Conservation (phyloP, 2,329 filamentous ascomycete genomes). For the Chaetomium globosum region DNA sequence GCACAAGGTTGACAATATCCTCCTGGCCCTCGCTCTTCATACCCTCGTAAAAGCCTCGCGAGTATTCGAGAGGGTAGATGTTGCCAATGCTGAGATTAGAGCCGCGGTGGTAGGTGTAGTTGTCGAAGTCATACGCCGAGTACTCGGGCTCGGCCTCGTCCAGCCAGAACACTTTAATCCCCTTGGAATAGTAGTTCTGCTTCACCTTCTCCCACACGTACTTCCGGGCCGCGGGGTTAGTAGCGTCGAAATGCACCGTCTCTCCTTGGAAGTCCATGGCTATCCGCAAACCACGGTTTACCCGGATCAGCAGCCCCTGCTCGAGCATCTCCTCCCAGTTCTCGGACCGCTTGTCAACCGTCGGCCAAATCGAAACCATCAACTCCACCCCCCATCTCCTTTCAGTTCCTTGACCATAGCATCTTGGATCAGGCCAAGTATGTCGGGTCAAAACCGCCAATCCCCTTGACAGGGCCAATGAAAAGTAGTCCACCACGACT, state of each 20-base stretch:
- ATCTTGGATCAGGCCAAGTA: slow-evolving; percentile 23
- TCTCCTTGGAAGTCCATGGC: slow-evolving; percentile 20
- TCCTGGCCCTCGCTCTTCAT: slow-evolving; percentile 12
- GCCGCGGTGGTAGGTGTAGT: slow-evolving; percentile 18
- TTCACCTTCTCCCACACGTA: slow-evolving; percentile 19
- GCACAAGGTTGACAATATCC: slow-evolving; percentile 17
- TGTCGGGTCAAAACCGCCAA: slow-evolving; percentile 15
- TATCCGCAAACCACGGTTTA: slow-evolving; percentile 13
- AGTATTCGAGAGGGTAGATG: slow-evolving; percentile 21
- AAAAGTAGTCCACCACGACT: slow-evolving; percentile 18
- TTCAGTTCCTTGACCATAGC: slow-evolving; percentile 20
- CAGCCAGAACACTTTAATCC: slow-evolving; percentile 22
- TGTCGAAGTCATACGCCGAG: slow-evolving; percentile 19
- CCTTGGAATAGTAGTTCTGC: slow-evolving; percentile 23
- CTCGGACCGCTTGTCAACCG: slow-evolving; percentile 22
- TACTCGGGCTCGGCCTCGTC: slow-evolving; percentile 24
- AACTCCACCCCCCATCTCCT: slow-evolving; percentile 18
- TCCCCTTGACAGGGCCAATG: slow-evolving; percentile 17
- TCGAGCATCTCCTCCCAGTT: slow-evolving; percentile 24
- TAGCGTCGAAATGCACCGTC: slow-evolving; percentile 20
- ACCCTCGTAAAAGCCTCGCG: slow-evolving; percentile 23
- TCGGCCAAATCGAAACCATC: slow-evolving; percentile 26
- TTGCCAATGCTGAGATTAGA: slow-evolving; percentile 14
- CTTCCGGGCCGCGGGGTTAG: slow-evolving; percentile 10
- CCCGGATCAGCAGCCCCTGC: slow-evolving; percentile 1